These are phyloP conservation scores for Ceratobasidium sp. DNA, from an alignment of 1,284 basidiomycete species.

Conservation along the genomic window DNA sequence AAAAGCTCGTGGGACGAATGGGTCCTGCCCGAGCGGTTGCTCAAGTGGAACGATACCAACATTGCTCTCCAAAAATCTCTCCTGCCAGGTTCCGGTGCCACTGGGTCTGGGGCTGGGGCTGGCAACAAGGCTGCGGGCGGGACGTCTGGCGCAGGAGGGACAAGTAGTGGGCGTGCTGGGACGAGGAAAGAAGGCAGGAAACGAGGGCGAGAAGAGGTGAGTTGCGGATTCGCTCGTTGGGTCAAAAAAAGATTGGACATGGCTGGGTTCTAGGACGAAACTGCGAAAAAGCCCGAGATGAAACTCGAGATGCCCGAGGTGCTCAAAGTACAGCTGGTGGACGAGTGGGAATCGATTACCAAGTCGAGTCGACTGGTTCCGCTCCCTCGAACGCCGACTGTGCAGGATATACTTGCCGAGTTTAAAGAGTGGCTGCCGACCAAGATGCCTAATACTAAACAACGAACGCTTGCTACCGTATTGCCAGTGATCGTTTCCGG, in stretches of 20 bases:
- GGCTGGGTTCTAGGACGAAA: slow-evolving; percentile 30
- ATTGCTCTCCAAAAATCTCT: slow-evolving; percentile 78
- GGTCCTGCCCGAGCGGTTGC: slow-evolving; percentile 83
- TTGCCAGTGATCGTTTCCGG: slow-evolving; percentile 87
- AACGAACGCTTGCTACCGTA: slow-evolving; percentile 47
- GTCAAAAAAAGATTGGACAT: background rate
- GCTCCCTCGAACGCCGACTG: slow-evolving; percentile 83
- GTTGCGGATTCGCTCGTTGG: background rate
- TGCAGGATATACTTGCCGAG: slow-evolving; percentile 78
- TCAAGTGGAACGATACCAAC: slow-evolving; percentile 89
- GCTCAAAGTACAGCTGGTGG: slow-evolving; percentile 89
- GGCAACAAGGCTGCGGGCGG: slow-evolving; percentile 49
- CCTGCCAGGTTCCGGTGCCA: slow-evolving; percentile 52
- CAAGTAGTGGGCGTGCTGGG: slow-evolving; percentile 51
- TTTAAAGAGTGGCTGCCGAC: slow-evolving; percentile 72
- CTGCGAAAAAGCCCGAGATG: slow-evolving; percentile 82
- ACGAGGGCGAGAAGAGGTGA: slow-evolving; percentile 46
- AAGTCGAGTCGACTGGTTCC: slow-evolving; percentile 94
- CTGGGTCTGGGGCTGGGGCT: slow-evolving; percentile 45
- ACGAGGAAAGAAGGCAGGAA: slow-evolving; percentile 54
- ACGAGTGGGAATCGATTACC: slow-evolving; percentile 98
- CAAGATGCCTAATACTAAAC: slow-evolving; percentile 47
- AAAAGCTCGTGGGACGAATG: slow-evolving; percentile 99
- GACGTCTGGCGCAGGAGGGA: slow-evolving; percentile 49
- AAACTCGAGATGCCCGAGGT: slow-evolving; percentile 88